These are phyloP conservation scores for Ascomycota sp. DNA, from an alignment of 2,329 filamentous ascomycete species.

Conservation along the genomic window DNA sequence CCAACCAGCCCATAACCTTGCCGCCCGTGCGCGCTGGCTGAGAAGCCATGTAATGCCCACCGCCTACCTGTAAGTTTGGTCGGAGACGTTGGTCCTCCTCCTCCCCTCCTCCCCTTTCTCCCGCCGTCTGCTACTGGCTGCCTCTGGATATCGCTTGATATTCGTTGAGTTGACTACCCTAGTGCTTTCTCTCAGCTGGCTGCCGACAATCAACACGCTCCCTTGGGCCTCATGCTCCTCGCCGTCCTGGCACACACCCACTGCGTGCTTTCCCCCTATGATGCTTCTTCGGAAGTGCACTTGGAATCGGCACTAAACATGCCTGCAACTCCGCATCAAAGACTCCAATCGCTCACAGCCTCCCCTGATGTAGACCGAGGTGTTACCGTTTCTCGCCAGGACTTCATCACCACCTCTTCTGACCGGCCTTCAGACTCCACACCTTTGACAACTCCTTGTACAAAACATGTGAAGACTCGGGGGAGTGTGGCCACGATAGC, in stretches of 20 bases:
- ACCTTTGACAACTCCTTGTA: too few relatives aligned
- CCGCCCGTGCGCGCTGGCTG: slow-evolving; percentile 10
- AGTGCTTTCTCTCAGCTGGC: slow-evolving; percentile 49
- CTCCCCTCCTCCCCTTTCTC: background rate
- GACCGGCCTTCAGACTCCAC: too few relatives aligned
- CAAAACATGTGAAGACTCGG: too few relatives aligned
- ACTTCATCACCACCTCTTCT: background rate
- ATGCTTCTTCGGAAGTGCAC: slow-evolving; percentile 8
- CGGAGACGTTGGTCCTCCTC: background rate
- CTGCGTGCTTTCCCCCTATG: slow-evolving; percentile 15
- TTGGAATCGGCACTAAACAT: background rate
- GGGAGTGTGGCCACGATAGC: too few relatives aligned
- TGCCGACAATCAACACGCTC: slow-evolving; percentile 52
- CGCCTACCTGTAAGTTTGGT: slow-evolving; percentile 14
- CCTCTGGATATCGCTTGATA: background rate
- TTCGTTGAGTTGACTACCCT: background rate
- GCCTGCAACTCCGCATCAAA: background rate
- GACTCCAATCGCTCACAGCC: too few relatives aligned
- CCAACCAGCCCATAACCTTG: slow-evolving; percentile 1
- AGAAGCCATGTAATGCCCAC: slow-evolving; percentile 11
- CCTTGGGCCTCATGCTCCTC: slow-evolving; percentile 49
- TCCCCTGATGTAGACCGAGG: slow-evolving; percentile 7
- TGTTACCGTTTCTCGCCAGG: slow-evolving; percentile 9
- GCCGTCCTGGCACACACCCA: slow-evolving; percentile 40
- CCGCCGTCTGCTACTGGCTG: background rate